Evolutionary conservation across 1,139 yeast genomes (phyloP).

Genomic region (Saccharomycopsis phalli): DNA sequence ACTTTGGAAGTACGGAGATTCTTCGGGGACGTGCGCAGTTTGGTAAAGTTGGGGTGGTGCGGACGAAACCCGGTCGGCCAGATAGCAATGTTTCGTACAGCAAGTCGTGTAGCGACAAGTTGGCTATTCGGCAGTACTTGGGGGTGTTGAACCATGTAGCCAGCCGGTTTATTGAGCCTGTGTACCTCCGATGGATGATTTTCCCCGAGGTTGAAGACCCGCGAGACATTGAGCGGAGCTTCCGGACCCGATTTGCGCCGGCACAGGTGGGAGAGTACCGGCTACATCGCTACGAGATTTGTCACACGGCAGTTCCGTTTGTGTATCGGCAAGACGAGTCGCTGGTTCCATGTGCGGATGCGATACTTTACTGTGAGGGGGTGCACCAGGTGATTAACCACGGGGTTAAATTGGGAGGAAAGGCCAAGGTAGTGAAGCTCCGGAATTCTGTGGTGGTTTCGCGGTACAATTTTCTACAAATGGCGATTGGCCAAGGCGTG

Average conservation of each 20-base stretch:
- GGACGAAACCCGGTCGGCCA: conserved; percentile 86
- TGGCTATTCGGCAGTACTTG: conserved; percentile 52
- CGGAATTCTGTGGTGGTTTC: conserved; percentile 12
- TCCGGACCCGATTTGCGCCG: conserved; percentile 30
- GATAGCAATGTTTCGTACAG: conserved; percentile 66
- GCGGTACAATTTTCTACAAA: too few relatives aligned
- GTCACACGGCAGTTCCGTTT: conserved; percentile 5
- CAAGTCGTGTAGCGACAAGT: conserved; percentile 84
- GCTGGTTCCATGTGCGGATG: conserved; percentile 13
- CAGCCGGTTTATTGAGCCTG: conserved; percentile 32
- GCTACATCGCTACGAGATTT: conserved; percentile 5
- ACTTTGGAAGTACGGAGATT: conserved; percentile 25
- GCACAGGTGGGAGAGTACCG: conserved; percentile 1
- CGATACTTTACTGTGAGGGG: conserved; percentile 6
- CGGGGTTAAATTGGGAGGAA: conserved; percentile 29
- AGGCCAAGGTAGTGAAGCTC: conserved; percentile 17
- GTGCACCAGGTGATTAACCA: too few relatives aligned
- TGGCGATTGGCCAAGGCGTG: too few relatives aligned
- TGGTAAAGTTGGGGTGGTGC: conserved; percentile 48
- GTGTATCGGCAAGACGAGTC: conserved; percentile 24
- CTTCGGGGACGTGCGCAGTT: conserved; percentile 56
- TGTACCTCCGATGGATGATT: conserved; percentile 47
- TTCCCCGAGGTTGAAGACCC: conserved; percentile 34
- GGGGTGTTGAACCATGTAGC: conserved; percentile 52
- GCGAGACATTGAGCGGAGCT: conserved; percentile 40